Base-by-base conservation (phyloP, 495 filamentous ascomycete genomes). In the Astrothelium subdiscretum region DNA sequence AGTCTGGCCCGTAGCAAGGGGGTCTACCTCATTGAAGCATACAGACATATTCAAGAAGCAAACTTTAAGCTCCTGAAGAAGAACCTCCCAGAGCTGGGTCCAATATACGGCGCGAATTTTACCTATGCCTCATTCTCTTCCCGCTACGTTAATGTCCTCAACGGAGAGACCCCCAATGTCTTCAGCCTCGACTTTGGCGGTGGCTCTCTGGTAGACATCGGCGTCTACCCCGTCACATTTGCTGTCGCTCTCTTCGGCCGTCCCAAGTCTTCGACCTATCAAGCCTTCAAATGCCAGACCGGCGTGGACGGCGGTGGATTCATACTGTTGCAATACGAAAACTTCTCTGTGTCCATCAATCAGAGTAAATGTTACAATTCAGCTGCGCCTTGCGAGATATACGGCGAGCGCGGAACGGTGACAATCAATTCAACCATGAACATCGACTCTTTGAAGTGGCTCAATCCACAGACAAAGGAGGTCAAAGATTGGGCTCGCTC, bases 401-500 rank as follows among this genome's bases (percentile, higher is more conserved):
- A 68, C 63, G 72, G 73, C 18, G 67, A 70, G 64, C 70, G 71
- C 44, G 73, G 73, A 13, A 73, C 71, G 54, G 20, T 76, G 44
- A 61, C 54, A 10, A 58, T 73, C 6, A 70, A 70, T 48, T 71
- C 58, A 2, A 69, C 72, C 24, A 73, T 72, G 62, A 71, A 76
- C 59, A 71, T 76, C 51, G 66, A 69, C 40, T 57, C 57, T 20
- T 59, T 76, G 35, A 67, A 42, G 63, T 70, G 67, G 31, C 63
- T 60, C 64, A 65, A 71, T 63, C 42, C 68, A 43, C 54, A 57
- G 61, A 67, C 51, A 31, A 74, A 73, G 66, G 66, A 65, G 59
- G 66, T 27, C 31, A 60, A 67, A 48, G 69, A 71, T 59, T 58
- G 72, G 8, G 71, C 66, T 4, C 66, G 62, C 11, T 24, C 59